A percentile compares a stretch with the other conserved stretches of the same genome.
These are phyloP conservation scores for Stromatinia cepivora DNA, from an alignment of 2,329 filamentous ascomycete species.

Conservation along the genomic window DNA sequence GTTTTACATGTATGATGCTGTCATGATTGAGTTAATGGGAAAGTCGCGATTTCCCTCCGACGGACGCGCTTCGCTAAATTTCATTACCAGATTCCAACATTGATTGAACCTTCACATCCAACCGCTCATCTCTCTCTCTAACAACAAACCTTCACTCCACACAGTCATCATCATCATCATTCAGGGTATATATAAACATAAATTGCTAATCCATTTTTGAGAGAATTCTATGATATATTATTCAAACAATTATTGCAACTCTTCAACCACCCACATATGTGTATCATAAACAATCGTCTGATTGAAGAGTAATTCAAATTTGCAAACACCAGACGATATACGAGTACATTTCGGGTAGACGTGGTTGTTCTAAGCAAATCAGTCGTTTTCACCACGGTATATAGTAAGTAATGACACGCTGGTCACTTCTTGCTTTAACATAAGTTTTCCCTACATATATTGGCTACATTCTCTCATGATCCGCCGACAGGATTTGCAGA, in stretches of 20 bases:
- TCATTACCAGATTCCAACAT: slow-evolving; percentile 5
- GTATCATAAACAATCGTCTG: not conserved
- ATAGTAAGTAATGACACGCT: not conserved
- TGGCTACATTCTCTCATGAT: not conserved
- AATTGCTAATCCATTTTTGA: too few species aligned
- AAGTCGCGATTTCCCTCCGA: slow-evolving; percentile 20
- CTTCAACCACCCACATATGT: not conserved
- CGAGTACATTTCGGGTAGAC: not conserved
- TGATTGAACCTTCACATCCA: slow-evolving; percentile 4
- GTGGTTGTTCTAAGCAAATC: not conserved
- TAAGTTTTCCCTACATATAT: not conserved
- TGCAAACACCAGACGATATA: not conserved
- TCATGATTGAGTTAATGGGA: slow-evolving; percentile 12
- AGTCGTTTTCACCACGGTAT: not conserved
- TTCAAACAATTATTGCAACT: not conserved
- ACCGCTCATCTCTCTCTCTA: not conserved
- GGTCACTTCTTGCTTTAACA: not conserved
- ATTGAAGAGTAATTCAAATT: not conserved
- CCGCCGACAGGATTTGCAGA: not conserved
- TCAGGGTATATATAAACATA: not conserved
- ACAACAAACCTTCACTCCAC: not conserved
- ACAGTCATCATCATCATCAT: not conserved
- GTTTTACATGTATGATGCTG: not conserved
- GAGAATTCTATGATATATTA: not conserved
- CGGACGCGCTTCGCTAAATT: slow-evolving; percentile 21